Conservation (phyloP, 139 green algal species). For the Nannochloris sp. region DNA sequence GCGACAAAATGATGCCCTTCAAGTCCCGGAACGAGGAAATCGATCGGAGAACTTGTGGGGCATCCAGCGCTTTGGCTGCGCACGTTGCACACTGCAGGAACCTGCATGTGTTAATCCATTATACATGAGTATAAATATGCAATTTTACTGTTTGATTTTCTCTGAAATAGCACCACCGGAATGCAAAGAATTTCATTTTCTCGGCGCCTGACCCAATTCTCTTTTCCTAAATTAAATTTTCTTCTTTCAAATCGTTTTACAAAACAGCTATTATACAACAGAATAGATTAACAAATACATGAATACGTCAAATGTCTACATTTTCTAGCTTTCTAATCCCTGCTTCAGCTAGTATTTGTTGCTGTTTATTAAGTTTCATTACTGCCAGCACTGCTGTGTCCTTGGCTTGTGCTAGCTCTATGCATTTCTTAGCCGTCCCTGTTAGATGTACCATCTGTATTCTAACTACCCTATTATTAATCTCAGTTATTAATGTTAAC, state of each 20-base stretch:
- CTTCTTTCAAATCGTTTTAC: no score
- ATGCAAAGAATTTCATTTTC: no score
- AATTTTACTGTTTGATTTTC: no score
- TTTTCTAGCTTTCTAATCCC: conserved; percentile 2
- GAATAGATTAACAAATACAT: no score
- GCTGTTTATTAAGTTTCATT: neutral
- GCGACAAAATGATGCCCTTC: conserved; percentile 14
- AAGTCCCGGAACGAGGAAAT: conserved; percentile 18
- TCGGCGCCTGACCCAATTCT: no score
- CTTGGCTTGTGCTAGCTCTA: neutral
- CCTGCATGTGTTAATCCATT: no score
- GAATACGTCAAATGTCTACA: neutral
- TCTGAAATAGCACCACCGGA: no score
- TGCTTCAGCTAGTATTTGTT: neutral
- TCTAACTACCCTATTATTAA: conserved; percentile 20
- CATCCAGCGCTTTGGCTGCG: neutral
- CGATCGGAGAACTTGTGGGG: neutral
- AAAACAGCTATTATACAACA: no score
- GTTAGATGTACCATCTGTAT: conserved; percentile 23
- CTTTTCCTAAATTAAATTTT: no score
- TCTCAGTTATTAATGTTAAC: conserved; percentile 19
- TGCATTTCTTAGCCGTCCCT: conserved; percentile 21
- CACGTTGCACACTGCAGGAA: neutral
- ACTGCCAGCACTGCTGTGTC: neutral
- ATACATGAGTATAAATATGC: no score